Base-by-base conservation (phyloP, 2,329 filamentous ascomycete species). In the Ceratocystis cubensis region DNA sequence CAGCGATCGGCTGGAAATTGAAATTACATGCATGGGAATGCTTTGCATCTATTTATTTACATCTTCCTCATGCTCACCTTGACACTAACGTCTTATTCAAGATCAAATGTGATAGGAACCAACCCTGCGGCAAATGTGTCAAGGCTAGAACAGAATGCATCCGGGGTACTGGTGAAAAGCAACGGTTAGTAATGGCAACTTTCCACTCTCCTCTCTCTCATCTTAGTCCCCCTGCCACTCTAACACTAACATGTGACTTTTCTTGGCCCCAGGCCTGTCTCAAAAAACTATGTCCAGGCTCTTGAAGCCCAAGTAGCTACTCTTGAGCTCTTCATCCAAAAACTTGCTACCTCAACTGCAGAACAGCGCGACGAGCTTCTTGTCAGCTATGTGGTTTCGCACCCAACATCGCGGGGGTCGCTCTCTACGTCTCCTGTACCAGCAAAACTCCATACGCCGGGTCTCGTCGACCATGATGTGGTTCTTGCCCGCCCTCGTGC, bases 101-200 rank as follows among this genome's bases (percentile, higher is more conserved):
- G 75, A 78, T 83, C 46, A 83, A 81, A 74, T 83, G 81, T 71
- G 78, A 82, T 70, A 78, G 80, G 2, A 76, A 76, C 59, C 73
- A 76, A 15, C 81, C 81, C 13, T 83, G 81, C 70, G 77, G 76
- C 41, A 78, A 78, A 68, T 83, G 81, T 69, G 71, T 73, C 70
- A 76, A 77, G 69, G 75, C 76, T 5, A 73, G 74, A 22, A 75
- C 73, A 7, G 74, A 77, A 57, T 79, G 77, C 68, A 72, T 74
- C n/a, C 75, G 73, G 44, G 76, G 76, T 20, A 75, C 73, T 5
- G 76, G 77, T 5, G 77, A 78, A 69, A 78, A 78, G 70, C 75
- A 77, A 69, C 73, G 77, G 76, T 78, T 70, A 3, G 44, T 59
- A 61, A 8, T 22, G 3, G 8, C 65, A 37, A 15, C 8, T 50